Evolutionary conservation across 2,329 filamentous ascomycete species (phyloP).

Genomic region (Nemania abortiva): DNA sequence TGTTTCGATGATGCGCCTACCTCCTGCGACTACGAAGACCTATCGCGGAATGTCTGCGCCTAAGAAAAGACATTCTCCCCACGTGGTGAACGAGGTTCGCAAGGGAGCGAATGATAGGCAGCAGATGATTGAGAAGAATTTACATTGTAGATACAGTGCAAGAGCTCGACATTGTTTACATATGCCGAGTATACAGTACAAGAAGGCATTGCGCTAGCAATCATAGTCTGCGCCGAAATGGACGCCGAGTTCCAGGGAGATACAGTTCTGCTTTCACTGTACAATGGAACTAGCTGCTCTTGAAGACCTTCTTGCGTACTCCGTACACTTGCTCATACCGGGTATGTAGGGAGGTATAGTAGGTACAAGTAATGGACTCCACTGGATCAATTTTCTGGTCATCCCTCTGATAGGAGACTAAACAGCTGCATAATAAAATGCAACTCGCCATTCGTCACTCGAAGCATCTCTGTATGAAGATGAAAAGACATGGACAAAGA

Average conservation of each 20-base stretch:
- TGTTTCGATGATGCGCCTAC: background rate
- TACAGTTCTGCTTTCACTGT: conserved; percentile 17
- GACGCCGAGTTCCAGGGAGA: background rate
- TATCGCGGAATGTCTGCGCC: conserved; percentile 6
- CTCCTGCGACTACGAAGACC: background rate
- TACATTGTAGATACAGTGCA: background rate
- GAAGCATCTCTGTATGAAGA: conserved; percentile 29
- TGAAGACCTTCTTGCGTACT: no score
- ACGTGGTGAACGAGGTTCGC: conserved; percentile 12
- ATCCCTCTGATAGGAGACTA: conserved; percentile 18
- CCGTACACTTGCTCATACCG: background rate
- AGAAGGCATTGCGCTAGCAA: background rate
- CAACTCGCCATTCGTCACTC: conserved; percentile 20
- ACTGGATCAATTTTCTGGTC: conserved; percentile 1
- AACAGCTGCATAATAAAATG: background rate
- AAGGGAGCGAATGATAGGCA: background rate
- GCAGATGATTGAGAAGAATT: background rate
- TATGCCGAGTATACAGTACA: background rate
- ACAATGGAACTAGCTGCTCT: no score
- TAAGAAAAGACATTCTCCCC: background rate
- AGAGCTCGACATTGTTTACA: background rate
- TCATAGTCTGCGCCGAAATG: background rate
- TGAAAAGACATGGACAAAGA: conserved; percentile 4
- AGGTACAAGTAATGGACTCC: conserved; percentile 10
- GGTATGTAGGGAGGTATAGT: background rate